These are phyloP conservation scores for Pestalotiopsis sp. DNA, from an alignment of 2,329 filamentous ascomycete genomes.

Conservation along the genomic window DNA sequence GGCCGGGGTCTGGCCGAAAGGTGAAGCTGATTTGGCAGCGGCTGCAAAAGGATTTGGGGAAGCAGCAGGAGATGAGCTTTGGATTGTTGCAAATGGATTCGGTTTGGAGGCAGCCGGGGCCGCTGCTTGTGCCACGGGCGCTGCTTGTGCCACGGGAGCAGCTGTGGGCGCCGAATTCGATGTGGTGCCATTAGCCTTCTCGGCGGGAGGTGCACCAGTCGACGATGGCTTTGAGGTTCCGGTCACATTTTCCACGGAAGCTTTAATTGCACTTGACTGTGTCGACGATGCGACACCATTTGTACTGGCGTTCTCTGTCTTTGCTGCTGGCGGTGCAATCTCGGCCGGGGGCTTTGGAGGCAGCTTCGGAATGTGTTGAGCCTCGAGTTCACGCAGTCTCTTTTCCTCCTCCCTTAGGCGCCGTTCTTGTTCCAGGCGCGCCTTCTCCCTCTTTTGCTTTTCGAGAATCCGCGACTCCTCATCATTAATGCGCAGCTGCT, in stretches of 20 bases:
- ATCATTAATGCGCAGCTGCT: conserved; percentile 32
- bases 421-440: conserved; percentile 48
- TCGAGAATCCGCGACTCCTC: conserved; percentile 43
- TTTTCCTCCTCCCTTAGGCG: conserved; percentile 49
- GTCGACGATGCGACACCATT: neutral
- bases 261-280: neutral
- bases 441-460: conserved; percentile 48
- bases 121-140: neutral
- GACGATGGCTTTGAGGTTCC: neutral
- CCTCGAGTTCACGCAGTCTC: conserved; percentile 49
- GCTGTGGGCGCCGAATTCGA: neutral
- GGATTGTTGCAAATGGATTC: neutral
- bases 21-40: conserved; percentile 15
- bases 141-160: neutral
- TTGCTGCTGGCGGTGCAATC: conserved; percentile 21
- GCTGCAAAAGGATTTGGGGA: neutral
- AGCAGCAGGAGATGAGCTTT: neutral
- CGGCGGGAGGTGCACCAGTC: neutral
- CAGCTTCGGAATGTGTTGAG: conserved; percentile 47
- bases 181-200: neutral
- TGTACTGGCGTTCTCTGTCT: neutral
- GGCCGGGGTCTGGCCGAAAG: conserved; percentile 8
- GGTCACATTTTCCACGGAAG: neutral
- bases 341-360: conserved; percentile 38
- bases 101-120: neutral